Conservation (phyloP, 1,139 yeast species). For the Hanseniaspora uvarum region DNA sequence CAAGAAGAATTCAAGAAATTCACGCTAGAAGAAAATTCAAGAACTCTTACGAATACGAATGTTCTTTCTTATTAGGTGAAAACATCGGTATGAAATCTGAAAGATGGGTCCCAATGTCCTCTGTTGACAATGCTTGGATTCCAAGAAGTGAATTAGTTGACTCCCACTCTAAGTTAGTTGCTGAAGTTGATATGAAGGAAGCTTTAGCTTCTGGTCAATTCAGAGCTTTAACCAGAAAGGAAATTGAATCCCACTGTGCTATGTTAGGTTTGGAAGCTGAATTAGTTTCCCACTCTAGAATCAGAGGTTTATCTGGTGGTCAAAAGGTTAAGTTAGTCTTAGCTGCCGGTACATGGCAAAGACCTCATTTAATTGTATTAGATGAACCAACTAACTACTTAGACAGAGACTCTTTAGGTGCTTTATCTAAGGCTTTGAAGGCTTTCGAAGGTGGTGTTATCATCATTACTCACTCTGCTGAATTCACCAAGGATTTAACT, state of each 20-base stretch:
- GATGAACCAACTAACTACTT: constrained; percentile 99
- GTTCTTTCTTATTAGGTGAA: constrained; percentile 94
- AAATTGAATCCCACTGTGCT: constrained; percentile 96
- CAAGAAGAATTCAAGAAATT: constrained; percentile 92
- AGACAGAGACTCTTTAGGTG: constrained; percentile 99
- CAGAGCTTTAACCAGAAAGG: constrained; percentile 99
- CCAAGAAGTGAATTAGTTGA: constrained; percentile 99
- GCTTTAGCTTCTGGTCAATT: constrained; percentile 99
- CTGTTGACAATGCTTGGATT: constrained; percentile 99
- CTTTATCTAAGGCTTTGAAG: constrained; percentile 97
- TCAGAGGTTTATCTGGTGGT: constrained; percentile 99
- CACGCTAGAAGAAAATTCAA: constrained; percentile 99
- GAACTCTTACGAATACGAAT: constrained; percentile 99
- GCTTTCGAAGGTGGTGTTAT: constrained; percentile 99
- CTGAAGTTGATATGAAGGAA: constrained; percentile 99
- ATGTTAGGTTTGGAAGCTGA: constrained; percentile 98
- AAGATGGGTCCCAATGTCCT: constrained; percentile 99
- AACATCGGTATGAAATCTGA: constrained; percentile 97
- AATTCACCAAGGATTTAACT: constrained; percentile 97
- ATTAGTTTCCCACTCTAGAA: constrained; percentile 98
- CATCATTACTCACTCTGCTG: constrained; percentile 99
- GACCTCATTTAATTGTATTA: constrained; percentile 98
- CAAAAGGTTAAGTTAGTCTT: constrained; percentile 98
- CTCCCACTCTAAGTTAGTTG: constrained; percentile 97
- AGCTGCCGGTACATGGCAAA: constrained; percentile 99